phyloP scores from a whole-genome alignment of 2,329 filamentous ascomycete genomes.

The Pseudogymnoascus sp. region DNA sequence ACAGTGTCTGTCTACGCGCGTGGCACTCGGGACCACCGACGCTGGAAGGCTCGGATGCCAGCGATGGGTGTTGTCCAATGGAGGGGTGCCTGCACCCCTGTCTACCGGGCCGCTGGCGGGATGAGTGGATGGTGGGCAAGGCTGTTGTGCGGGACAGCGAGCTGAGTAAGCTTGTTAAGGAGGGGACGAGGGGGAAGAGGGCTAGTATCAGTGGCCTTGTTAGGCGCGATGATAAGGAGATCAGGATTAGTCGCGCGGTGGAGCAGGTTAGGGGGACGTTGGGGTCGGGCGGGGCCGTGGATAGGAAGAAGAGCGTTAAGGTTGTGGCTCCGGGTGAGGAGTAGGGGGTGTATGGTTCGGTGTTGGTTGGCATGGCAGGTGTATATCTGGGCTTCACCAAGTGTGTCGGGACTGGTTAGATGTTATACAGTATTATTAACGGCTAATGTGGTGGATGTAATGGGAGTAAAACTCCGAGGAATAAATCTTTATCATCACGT shows the following conservation, averaged over 20 bases:
- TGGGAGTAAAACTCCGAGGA: neutral
- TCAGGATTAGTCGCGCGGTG: conserved; percentile 51
- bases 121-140: conserved; percentile 31
- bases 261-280: conserved; percentile 49
- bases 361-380: neutral
- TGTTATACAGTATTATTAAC: neutral
- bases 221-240: conserved; percentile 43
- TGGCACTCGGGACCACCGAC: conserved; percentile 41
- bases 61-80: conserved; percentile 52
- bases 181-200: conserved; percentile 18
- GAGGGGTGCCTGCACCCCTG: conserved; percentile 58
- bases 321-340: conserved; percentile 34
- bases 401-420: neutral
- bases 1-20: conserved; percentile 48
- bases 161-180: conserved; percentile 20
- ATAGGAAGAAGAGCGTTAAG: conserved; percentile 57
- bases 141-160: conserved; percentile 29
- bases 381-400: neutral
- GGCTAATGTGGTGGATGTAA: neutral
- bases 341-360: neutral
- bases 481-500: neutral
- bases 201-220: conserved; percentile 22
- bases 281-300: conserved; percentile 17
- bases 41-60: conserved; percentile 28
- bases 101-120: conserved; percentile 46